phyloP scores from a whole-genome alignment of 129 eudicot species.

The Sambucus nigra region DNA sequence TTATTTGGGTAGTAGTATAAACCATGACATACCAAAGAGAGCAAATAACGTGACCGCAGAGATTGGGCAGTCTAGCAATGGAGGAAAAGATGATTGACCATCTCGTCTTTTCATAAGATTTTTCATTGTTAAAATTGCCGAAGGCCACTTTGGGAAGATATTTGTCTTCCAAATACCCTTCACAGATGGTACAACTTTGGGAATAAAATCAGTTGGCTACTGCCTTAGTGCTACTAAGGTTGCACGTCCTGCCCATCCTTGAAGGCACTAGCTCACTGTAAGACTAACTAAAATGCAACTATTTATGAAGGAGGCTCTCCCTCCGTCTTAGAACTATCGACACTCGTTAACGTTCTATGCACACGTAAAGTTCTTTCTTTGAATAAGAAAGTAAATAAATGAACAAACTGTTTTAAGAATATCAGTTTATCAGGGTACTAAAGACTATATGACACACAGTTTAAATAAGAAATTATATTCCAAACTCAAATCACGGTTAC shows the following conservation, averaged over 20 bases:
- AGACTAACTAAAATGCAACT: not conserved
- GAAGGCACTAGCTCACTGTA: not conserved
- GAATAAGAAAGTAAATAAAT: not conserved
- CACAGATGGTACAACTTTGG: too few relatives aligned
- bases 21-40: too few relatives aligned
- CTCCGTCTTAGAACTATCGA: not conserved
- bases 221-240: not conserved
- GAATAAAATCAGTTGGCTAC: not conserved
- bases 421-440: not conserved
- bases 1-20: too few relatives aligned
- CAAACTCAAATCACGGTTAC: not conserved
- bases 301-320: not conserved
- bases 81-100: too few relatives aligned
- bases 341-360: not conserved
- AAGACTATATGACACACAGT: too few relatives aligned
- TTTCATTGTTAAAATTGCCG: too few relatives aligned
- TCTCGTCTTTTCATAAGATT: too few relatives aligned
- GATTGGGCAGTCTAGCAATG: too few relatives aligned
- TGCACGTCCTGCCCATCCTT: not conserved
- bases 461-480: too few relatives aligned
- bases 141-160: too few relatives aligned
- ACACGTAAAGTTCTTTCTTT: not conserved
- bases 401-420: not conserved
- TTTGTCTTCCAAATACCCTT: too few relatives aligned
- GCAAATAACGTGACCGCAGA: too few relatives aligned